Conservation (phyloP, 208 protist species). For the Novymonas esmeraldas region DNA sequence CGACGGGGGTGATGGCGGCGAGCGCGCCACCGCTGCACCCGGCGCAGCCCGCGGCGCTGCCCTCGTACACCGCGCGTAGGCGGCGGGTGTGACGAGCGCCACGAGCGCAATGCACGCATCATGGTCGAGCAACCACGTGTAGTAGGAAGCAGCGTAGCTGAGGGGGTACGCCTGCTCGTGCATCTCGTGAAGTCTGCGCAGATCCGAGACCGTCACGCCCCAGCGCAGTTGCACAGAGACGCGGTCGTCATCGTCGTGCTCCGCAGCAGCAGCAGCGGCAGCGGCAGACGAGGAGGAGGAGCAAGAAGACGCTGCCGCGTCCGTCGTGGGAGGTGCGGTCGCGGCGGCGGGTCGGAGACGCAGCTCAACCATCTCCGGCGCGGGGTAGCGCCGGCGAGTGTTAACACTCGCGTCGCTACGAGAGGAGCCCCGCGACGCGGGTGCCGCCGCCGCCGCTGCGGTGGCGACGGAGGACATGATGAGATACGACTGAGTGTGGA, state of each 20-base stretch:
- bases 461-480: neutral
- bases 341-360: neutral
- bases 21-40: neutral
- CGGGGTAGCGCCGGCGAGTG: constrained; percentile 21
- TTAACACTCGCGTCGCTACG: constrained; percentile 2
- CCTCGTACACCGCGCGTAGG: constrained; percentile 6
- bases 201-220: constrained; percentile 46
- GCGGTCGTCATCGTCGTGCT: too few relatives aligned
- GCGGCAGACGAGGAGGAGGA: neutral
- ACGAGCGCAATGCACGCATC: constrained; percentile 48
- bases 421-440: too few relatives aligned
- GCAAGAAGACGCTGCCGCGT: neutral
- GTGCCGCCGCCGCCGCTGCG: neutral
- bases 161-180: constrained; percentile 67
- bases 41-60: neutral
- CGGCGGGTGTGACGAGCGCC: constrained; percentile 38
- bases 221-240: constrained; percentile 61
- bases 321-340: neutral
- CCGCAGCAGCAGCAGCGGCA: too few relatives aligned
- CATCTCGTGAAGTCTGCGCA: constrained; percentile 46
- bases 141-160: constrained; percentile 55
- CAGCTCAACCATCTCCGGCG: constrained; percentile 19
- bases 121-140: constrained; percentile 49
- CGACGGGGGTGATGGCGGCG: neutral
- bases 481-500: neutral